Conservation (phyloP, 1,284 basidiomycete species). For the Cutaneotrichosporon cavernicola region DNA sequence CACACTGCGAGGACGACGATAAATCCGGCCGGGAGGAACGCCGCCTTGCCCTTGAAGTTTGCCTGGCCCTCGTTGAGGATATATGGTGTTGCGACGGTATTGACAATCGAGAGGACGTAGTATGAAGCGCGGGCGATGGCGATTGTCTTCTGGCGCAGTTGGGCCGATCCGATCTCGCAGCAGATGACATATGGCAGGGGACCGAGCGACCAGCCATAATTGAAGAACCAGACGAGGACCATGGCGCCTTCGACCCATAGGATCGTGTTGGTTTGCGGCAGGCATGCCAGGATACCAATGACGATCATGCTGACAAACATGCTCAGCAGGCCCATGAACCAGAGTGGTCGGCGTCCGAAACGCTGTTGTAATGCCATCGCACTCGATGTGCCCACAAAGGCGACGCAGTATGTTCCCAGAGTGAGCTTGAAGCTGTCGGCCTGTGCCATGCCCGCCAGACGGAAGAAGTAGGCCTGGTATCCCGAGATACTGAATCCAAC, state of each 20-base stretch:
- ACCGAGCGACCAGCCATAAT: conserved; percentile 35
- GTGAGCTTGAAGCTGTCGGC: conserved; percentile 12
- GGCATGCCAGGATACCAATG: conserved; percentile 50
- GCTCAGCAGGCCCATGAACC: conserved; percentile 51
- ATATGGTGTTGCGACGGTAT: conserved; percentile 20
- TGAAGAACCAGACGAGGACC: conserved; percentile 30
- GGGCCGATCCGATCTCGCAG: conserved; percentile 52
- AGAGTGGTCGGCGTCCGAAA: conserved; percentile 51
- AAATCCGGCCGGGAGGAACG: conserved; percentile 46
- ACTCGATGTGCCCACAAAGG: conserved; percentile 2
- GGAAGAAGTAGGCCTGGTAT: conserved; percentile 43
- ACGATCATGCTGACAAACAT: conserved; percentile 52
- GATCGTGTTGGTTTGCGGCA: conserved; percentile 9
- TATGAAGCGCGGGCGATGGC: conserved; percentile 54
- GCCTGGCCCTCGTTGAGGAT: conserved; percentile 24
- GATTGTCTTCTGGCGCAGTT: conserved; percentile 56
- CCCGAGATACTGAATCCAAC: conserved; percentile 9
- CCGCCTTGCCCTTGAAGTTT: conserved; percentile 24
- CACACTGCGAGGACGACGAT: conserved; percentile 23
- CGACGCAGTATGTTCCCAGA: conserved; percentile 12
- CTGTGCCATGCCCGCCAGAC: conserved; percentile 43
- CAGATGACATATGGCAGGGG: conserved; percentile 42
- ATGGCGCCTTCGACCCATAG: conserved; percentile 22
- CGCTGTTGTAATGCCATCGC: conserved; percentile 13
- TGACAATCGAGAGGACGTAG: conserved; percentile 39